Conservation (phyloP, 306 rosid genomes). For the Prunus padus region DNA sequence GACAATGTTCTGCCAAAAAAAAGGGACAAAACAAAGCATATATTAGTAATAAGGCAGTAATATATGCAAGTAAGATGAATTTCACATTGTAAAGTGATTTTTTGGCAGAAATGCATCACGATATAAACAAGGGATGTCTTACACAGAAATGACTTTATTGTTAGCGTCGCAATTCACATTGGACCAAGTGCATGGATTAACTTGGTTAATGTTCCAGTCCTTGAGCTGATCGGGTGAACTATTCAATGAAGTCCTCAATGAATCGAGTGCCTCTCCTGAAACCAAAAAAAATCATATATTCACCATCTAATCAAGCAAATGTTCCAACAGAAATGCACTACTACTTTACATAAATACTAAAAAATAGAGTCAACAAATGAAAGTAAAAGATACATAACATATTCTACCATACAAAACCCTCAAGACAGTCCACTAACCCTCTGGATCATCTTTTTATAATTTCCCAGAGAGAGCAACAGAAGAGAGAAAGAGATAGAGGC, state of each 20-base stretch:
- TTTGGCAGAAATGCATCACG: background rate
- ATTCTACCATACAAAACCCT: background rate
- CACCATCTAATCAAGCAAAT: constrained; percentile 22
- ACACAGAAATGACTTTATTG: constrained; percentile 64
- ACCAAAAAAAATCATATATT: constrained; percentile 23
- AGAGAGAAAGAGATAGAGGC: background rate
- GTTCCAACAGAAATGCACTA: constrained; percentile 7
- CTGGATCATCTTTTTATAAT: background rate
- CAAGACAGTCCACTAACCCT: background rate
- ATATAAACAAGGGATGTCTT: constrained; percentile 40
- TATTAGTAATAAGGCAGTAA: constrained; percentile 11
- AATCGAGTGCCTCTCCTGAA: constrained; percentile 82
- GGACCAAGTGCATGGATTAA: constrained; percentile 96
- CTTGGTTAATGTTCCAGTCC: constrained; percentile 90
- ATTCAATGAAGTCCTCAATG: constrained; percentile 57
- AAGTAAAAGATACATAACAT: background rate
- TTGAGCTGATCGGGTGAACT: constrained; percentile 63
- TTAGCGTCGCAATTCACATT: constrained; percentile 59
- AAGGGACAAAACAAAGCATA: constrained; percentile 29
- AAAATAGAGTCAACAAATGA: constrained; percentile 4
- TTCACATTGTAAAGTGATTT: constrained; percentile 14
- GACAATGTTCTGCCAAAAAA: constrained; percentile 67
- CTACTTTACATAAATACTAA: constrained; percentile 12
- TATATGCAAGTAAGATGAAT: constrained; percentile 16
- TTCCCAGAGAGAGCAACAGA: background rate